phyloP scores from a whole-genome alignment of 345 rosid genomes.

The Eucalyptus shirleyi region DNA sequence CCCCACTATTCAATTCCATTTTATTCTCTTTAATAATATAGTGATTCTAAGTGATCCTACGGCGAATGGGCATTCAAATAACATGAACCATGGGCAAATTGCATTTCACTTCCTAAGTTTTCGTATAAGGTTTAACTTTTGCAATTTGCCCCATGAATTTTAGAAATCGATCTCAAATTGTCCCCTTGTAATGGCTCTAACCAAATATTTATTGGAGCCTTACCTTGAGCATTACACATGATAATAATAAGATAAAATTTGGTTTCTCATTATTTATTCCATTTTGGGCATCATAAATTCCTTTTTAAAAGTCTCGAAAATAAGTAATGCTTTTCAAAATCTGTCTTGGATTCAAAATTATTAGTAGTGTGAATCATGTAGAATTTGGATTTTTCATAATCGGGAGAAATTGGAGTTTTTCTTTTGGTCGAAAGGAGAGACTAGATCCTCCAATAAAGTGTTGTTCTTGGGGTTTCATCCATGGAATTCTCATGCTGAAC shows the following conservation, averaged over 20 bases:
- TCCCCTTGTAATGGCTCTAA: too few relatives aligned
- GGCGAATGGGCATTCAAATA: too few relatives aligned
- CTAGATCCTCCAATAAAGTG: too few relatives aligned
- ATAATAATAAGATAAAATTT: neutral
- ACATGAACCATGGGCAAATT: too few relatives aligned
- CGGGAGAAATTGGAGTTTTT: neutral
- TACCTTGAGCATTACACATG: neutral
- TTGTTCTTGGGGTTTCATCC: too few relatives aligned
- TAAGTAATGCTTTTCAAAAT: neutral
- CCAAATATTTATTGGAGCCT: neutral
- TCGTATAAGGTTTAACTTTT: too few relatives aligned
- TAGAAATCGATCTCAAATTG: too few relatives aligned
- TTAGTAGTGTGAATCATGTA: neutral
- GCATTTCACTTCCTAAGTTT: too few relatives aligned
- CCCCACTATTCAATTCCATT: neutral
- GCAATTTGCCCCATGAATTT: too few relatives aligned
- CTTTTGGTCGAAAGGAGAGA: too few relatives aligned
- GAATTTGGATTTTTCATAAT: neutral
- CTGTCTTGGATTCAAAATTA: neutral
- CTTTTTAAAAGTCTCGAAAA: neutral
- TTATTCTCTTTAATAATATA: neutral
- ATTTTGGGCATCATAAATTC: neutral
- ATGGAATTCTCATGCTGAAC: too few relatives aligned
- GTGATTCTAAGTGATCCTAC: too few relatives aligned
- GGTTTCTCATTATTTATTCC: neutral